Percentiles rank a stretch among this genome's conserved stretches.
These are phyloP conservation scores for Yamadazyma sp. DNA, from an alignment of 805 yeast genomes.

Conservation along the genomic window DNA sequence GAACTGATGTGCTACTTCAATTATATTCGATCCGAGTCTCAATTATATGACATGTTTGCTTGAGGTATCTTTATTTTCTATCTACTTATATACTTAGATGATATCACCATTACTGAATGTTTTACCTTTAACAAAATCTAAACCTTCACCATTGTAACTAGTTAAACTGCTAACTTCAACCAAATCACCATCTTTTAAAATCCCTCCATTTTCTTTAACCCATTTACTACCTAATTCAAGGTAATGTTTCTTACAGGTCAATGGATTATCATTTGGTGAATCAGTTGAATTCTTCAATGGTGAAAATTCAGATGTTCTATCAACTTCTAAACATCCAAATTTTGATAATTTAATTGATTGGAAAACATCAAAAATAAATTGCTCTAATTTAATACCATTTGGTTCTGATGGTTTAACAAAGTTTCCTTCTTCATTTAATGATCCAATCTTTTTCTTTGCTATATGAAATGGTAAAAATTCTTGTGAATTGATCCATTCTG, in stretches of 20 bases:
- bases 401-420: conserved; percentile 63
- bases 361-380: conserved; percentile 95
- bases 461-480: conserved; percentile 85
- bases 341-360: conserved; percentile 64
- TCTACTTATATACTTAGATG: conserved; percentile 10
- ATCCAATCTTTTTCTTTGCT: conserved; percentile 85
- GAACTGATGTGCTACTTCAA: too few relatives aligned
- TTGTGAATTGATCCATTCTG: conserved; percentile 67
- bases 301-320: conserved; percentile 79
- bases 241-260: conserved; percentile 67
- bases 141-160: conserved; percentile 74
- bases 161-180: conserved; percentile 79
- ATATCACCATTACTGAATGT: conserved; percentile 31
- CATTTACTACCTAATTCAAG: conserved; percentile 70
- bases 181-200: conserved; percentile 38
- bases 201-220: conserved; percentile 71
- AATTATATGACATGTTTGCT: too few relatives aligned
- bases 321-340: conserved; percentile 93
- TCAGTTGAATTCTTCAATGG: conserved; percentile 92
- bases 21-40: too few relatives aligned
- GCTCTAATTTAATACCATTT: conserved; percentile 94
- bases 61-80: too few relatives aligned
- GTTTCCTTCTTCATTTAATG: conserved; percentile 43
- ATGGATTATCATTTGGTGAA: conserved; percentile 79
- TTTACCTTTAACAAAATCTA: conserved; percentile 53